These are phyloP conservation scores for Leishmania gerbilli DNA, from an alignment of 208 protist species.

Conservation along the genomic window DNA sequence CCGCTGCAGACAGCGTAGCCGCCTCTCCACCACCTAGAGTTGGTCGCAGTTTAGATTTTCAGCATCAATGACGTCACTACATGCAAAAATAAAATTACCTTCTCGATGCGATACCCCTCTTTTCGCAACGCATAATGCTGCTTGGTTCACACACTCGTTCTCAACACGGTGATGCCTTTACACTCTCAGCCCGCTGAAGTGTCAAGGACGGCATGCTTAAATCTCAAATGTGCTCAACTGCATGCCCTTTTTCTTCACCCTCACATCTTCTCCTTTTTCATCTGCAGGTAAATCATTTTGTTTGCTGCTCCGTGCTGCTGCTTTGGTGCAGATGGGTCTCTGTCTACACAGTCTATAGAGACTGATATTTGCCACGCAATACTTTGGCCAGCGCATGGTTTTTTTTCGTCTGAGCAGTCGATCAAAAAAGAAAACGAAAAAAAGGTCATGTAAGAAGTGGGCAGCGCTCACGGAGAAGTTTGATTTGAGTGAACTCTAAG, in stretches of 20 bases:
- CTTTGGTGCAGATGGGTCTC: background rate
- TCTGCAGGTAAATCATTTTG: background rate
- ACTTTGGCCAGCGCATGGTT: background rate
- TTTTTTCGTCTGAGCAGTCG: background rate
- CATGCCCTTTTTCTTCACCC: background rate
- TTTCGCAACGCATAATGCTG: background rate
- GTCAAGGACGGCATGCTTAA: background rate
- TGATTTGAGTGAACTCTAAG: background rate
- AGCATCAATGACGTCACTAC: constrained; percentile 7
- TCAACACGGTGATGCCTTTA: background rate
- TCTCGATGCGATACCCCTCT: background rate
- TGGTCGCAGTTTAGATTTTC: constrained; percentile 63
- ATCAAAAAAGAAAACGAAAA: constrained; percentile 6
- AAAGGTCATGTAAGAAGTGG: background rate
- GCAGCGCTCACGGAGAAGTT: background rate
- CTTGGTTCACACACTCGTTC: background rate
- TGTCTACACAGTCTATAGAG: background rate
- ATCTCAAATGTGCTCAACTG: background rate
- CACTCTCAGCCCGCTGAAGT: background rate
- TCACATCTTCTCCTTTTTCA: background rate
- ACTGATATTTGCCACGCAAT: background rate
- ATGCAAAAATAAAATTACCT: constrained; percentile 7
- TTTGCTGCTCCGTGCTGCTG: background rate
- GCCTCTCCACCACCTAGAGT: constrained; percentile 58
- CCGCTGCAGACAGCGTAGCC: constrained; percentile 38